These are phyloP conservation scores for Bacidia gigantensis DNA, from an alignment of 495 filamentous ascomycete genomes.

Conservation along the genomic window DNA sequence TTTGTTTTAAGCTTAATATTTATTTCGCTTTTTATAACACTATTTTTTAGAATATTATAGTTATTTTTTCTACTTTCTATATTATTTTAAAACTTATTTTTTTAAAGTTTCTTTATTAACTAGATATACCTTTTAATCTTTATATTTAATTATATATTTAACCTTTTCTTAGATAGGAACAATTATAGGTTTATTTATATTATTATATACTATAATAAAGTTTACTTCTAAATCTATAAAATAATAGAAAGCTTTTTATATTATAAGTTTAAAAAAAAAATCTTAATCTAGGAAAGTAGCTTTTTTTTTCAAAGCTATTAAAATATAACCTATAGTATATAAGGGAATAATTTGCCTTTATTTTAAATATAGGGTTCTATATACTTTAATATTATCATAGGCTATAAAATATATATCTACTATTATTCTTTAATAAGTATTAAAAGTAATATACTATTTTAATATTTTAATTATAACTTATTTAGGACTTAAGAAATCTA, in stretches of 20 bases:
- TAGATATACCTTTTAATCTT: constrained; percentile 1
- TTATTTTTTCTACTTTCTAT: not conserved
- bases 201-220: constrained; percentile 1
- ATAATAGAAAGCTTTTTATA: not conserved
- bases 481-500: not conserved
- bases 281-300: not conserved
- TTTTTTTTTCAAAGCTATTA: constrained; percentile 1
- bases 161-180: not conserved
- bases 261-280: not conserved
- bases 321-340: not conserved
- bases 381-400: too few relatives aligned
- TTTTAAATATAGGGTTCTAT: not conserved
- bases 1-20: not conserved
- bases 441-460: too few relatives aligned
- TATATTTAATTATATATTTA: constrained; percentile 1
- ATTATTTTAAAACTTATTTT: not conserved
- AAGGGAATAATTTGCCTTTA: not conserved
- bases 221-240: not conserved
- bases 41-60: not conserved
- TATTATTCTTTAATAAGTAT: too few relatives aligned
- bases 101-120: not conserved
- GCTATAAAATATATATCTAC: too few relatives aligned
- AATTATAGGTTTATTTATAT: constrained; percentile 1
- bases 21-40: not conserved
- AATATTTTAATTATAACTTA: too few relatives aligned